Percentiles rank a stretch among this genome's conserved stretches.
Conservation (phyloP, 176 grass and related monocot genomes). For the Ensete ventricosum region DNA sequence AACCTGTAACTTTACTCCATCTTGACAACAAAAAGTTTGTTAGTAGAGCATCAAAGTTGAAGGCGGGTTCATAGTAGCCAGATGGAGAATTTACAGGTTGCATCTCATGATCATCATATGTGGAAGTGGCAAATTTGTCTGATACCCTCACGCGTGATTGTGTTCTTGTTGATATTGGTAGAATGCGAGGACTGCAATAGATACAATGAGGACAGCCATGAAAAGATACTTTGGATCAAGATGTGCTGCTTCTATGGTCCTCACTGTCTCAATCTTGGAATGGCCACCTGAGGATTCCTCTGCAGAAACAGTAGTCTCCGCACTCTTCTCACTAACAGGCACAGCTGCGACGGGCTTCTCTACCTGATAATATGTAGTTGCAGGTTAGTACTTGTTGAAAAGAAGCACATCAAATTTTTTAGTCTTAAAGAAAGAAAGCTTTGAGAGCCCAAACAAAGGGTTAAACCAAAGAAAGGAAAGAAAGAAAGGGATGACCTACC, state of each 20-base stretch:
- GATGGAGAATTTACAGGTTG: neutral
- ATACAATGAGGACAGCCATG: constrained; percentile 28
- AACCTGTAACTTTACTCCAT: no score
- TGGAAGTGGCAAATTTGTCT: neutral
- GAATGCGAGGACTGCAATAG: constrained; percentile 27
- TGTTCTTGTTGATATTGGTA: constrained; percentile 10
- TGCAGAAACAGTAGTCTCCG: constrained; percentile 1
- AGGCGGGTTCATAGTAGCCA: no score
- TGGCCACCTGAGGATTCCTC: constrained; percentile 30
- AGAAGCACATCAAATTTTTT: neutral
- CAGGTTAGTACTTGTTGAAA: constrained; percentile 3
- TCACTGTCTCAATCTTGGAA: constrained; percentile 27
- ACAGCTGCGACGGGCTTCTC: constrained; percentile 23
- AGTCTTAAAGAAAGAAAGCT: neutral
- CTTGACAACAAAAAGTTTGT: no score
- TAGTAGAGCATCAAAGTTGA: no score
- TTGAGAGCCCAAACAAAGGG: neutral
- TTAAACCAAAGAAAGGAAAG: neutral
- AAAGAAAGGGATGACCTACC: constrained; percentile 21
- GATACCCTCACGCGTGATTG: neutral
- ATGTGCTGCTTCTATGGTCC: constrained; percentile 35
- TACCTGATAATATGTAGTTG: constrained; percentile 30
- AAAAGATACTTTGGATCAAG: constrained; percentile 42
- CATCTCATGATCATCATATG: neutral
- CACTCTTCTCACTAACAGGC: constrained; percentile 9